Evolutionary conservation across 225 moss, liverwort and hornwort genomes (phyloP).

Genomic region (Polytrichum formosum): DNA sequence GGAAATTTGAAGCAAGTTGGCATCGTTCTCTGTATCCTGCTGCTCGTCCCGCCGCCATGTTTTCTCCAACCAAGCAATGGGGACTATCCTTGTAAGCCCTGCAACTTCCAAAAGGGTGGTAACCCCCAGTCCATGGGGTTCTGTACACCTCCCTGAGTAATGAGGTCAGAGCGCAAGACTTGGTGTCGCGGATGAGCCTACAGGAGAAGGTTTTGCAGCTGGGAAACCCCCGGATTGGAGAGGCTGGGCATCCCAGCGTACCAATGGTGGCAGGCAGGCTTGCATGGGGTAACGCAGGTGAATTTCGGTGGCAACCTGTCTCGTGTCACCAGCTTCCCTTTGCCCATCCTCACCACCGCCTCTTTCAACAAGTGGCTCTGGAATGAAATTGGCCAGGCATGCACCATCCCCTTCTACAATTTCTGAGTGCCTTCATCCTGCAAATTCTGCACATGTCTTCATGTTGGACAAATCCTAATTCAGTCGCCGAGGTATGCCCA

Average conservation of each 20-base stretch:
- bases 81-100: slow-evolving; percentile 25
- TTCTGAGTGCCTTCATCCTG: background rate
- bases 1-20: no score
- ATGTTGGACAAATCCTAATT: background rate
- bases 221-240: slow-evolving; percentile 46
- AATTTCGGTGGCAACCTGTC: slow-evolving; percentile 44
- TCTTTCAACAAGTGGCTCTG: slow-evolving; percentile 72
- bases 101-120: slow-evolving; percentile 25
- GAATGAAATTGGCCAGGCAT: slow-evolving; percentile 69
- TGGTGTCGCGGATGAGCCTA: slow-evolving; percentile 53
- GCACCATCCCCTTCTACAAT: background rate
- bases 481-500: background rate
- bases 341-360: slow-evolving; percentile 73
- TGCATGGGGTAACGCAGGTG: slow-evolving; percentile 79
- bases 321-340: slow-evolving; percentile 70
- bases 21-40: no score
- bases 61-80: no score
- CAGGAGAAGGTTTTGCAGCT: slow-evolving; percentile 63
- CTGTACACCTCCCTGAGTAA: slow-evolving; percentile 42
- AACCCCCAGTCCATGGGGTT: slow-evolving; percentile 42
- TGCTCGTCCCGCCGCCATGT: no score
- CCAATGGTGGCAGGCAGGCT: slow-evolving; percentile 77
- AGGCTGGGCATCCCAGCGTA: slow-evolving; percentile 65
- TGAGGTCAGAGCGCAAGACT: slow-evolving; percentile 46
- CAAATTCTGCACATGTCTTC: background rate